Conservation (phyloP, 1,139 yeast genomes). For the Scheffersomyces segobiensis region DNA sequence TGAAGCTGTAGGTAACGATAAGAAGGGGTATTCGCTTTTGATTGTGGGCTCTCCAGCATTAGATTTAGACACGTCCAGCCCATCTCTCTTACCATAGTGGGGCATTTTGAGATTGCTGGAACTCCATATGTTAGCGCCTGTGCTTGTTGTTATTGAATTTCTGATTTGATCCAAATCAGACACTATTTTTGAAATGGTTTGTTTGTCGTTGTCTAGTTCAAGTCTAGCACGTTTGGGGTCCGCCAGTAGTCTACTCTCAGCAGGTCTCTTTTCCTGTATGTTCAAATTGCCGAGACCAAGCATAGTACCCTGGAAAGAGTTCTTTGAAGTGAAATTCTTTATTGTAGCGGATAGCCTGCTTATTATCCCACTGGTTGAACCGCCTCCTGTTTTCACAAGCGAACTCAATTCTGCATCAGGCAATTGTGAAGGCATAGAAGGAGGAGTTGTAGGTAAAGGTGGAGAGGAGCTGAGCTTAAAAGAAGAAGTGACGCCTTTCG, state of each 20-base stretch:
- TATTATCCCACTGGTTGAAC: conserved; percentile 5
- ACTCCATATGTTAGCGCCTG: conserved; percentile 17
- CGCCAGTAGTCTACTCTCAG: conserved; percentile 4
- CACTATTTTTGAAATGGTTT: conserved; percentile 13
- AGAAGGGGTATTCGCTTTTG: conserved; percentile 17
- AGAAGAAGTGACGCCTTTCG: conserved; percentile 25
- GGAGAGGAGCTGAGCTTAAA: background rate
- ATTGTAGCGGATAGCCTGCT: conserved; percentile 10
- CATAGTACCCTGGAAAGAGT: conserved; percentile 6
- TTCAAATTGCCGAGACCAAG: conserved; percentile 6
- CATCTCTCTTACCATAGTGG: conserved; percentile 37
- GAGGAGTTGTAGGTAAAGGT: background rate
- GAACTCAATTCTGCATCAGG: conserved; percentile 14
- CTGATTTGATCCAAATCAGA: conserved; percentile 15
- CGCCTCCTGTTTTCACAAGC: conserved; percentile 5
- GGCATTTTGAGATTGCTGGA: conserved; percentile 36
- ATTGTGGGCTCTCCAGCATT: conserved; percentile 3
- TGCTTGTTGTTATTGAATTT: conserved; percentile 11
- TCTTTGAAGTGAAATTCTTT: conserved; percentile 6
- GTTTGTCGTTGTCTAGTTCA: conserved; percentile 6
- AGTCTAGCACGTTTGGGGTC: conserved; percentile 10
- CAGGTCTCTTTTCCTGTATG: conserved; percentile 11
- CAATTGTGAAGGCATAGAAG: conserved; percentile 19
- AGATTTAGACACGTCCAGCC: background rate
- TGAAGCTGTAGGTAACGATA: conserved; percentile 25